A percentile compares a stretch with the other conserved stretches of the same genome.
phyloP scores from a whole-genome alignment of 768 basidiomycete species.

The Amylocystis lapponica region DNA sequence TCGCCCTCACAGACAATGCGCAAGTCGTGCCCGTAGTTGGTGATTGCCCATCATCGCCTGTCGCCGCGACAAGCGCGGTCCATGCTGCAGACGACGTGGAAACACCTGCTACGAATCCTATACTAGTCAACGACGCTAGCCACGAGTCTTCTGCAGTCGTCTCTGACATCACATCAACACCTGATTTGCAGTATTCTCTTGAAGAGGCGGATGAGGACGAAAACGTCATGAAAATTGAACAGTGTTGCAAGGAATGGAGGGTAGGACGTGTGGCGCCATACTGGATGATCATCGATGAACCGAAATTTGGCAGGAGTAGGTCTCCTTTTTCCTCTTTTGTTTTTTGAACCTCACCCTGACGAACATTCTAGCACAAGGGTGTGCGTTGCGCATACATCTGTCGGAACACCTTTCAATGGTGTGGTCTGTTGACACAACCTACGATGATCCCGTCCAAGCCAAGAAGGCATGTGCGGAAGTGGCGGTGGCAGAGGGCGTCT shows the following conservation, averaged over 20 bases:
- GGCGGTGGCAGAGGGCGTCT: conserved; percentile 47
- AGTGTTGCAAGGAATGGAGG: conserved; percentile 50
- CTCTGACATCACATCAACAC: too few relatives aligned
- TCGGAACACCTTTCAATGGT: conserved; percentile 43
- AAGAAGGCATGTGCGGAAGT: conserved; percentile 46
- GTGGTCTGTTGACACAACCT: conserved; percentile 45
- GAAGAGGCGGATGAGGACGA: too few relatives aligned
- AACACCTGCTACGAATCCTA: too few relatives aligned
- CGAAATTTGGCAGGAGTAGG: conserved; percentile 40
- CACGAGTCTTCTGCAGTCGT: too few relatives aligned
- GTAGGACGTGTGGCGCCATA: conserved; percentile 43
- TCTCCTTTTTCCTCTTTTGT: conserved; percentile 6
- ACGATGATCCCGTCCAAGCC: conserved; percentile 38
- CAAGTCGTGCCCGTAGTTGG: too few relatives aligned
- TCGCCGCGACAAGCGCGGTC: too few relatives aligned
- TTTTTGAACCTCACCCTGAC: conserved; percentile 13
- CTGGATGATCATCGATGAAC: conserved; percentile 47
- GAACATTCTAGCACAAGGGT: conserved; percentile 42
- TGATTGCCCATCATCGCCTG: too few relatives aligned
- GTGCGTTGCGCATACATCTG: conserved; percentile 50
- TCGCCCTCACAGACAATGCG: too few relatives aligned
- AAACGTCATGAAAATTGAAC: conserved; percentile 40
- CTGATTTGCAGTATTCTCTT: too few relatives aligned
- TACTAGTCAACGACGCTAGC: too few relatives aligned
- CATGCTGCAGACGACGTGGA: too few relatives aligned